These are phyloP conservation scores for Podila epigama DNA, from an alignment of 192 early-diverging fungal species.

Conservation along the genomic window DNA sequence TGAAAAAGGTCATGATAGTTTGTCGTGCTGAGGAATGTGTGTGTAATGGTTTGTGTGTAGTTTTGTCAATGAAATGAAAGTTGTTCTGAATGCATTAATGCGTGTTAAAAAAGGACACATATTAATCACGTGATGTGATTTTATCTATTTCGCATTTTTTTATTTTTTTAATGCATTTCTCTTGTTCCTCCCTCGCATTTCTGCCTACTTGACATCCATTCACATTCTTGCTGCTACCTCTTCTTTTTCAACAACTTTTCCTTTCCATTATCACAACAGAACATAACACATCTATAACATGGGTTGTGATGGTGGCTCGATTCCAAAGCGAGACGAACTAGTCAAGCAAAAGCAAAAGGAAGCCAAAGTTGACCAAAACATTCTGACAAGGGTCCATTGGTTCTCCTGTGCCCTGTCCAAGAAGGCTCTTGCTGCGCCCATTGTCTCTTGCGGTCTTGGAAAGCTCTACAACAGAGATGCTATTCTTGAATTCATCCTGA, in stretches of 20 bases:
- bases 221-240: background rate
- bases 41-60: background rate
- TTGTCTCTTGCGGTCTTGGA: constrained; percentile 76
- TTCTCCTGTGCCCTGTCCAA: constrained; percentile 84
- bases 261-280: background rate
- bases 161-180: too few relatives aligned
- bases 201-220: background rate
- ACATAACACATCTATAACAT: constrained; percentile 35
- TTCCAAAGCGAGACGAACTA: constrained; percentile 85
- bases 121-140: too few relatives aligned
- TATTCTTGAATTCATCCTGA: constrained; percentile 77
- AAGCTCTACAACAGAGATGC: constrained; percentile 87
- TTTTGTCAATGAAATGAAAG: background rate
- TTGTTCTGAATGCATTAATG: background rate
- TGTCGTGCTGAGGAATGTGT: background rate
- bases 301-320: constrained; percentile 91
- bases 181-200: background rate
- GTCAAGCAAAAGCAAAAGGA: constrained; percentile 80
- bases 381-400: constrained; percentile 70
- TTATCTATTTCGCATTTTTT: too few relatives aligned
- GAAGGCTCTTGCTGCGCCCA: constrained; percentile 59
- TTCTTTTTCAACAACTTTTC: background rate
- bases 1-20: constrained; percentile 18
- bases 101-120: background rate
- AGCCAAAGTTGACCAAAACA: constrained; percentile 69